Evolutionary conservation across 192 early-diverging fungal species (phyloP).

Genomic region (Umbelopsis isabellina): DNA sequence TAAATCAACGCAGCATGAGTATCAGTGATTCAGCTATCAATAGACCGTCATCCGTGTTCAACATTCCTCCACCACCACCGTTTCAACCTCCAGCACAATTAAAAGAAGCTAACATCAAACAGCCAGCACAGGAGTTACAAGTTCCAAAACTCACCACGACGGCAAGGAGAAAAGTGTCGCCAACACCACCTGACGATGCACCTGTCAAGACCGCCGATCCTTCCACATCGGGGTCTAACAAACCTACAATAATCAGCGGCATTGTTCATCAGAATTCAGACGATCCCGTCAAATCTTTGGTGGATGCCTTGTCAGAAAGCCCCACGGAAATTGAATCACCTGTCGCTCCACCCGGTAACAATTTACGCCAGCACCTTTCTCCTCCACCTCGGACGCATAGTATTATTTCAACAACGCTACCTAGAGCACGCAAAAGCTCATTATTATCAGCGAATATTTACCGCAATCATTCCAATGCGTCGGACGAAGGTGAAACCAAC

Average conservation of each 20-base stretch:
- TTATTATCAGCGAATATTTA: background rate
- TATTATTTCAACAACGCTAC: background rate
- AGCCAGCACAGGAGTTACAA: background rate
- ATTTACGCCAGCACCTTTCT: background rate
- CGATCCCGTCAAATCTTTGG: background rate
- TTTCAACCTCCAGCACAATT: constrained; percentile 18
- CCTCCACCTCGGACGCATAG: constrained; percentile 16
- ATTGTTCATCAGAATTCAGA: background rate
- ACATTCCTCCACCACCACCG: background rate
- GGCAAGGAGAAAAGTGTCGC: background rate
- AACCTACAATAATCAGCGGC: background rate
- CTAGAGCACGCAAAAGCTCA: constrained; percentile 11
- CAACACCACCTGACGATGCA: background rate
- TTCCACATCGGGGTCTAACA: background rate
- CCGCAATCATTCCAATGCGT: background rate
- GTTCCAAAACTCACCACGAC: background rate
- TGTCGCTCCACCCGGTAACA: background rate
- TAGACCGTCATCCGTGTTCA: background rate
- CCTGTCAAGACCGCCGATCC: constrained; percentile 12
- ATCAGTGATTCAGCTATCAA: background rate
- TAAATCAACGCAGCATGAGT: constrained; percentile 1
- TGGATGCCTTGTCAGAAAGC: background rate
- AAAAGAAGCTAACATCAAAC: background rate
- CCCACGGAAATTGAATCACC: background rate
- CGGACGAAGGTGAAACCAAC: background rate